Evolutionary conservation across 495 filamentous ascomycete genomes (phyloP).

Genomic region (Xylaria nigripes): DNA sequence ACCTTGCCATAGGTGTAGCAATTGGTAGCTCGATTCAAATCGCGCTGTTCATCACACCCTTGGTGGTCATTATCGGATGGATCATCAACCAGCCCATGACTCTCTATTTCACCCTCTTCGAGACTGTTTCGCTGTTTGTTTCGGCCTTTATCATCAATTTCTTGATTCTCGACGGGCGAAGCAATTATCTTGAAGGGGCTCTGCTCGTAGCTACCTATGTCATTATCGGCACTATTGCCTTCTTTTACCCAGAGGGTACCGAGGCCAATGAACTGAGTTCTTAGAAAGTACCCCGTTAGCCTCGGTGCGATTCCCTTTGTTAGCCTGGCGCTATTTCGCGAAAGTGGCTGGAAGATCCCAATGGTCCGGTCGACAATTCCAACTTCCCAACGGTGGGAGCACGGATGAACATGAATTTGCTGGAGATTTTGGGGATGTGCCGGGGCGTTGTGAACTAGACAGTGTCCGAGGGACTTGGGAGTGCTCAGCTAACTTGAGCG

Average conservation of each 20-base stretch:
- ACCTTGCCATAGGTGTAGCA: slow-evolving; percentile 83
- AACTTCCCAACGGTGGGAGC: no score
- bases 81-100: slow-evolving; percentile 73
- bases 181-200: slow-evolving; percentile 82
- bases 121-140: slow-evolving; percentile 79
- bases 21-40: slow-evolving; percentile 84
- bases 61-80: slow-evolving; percentile 88
- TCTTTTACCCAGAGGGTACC: slow-evolving; percentile 51
- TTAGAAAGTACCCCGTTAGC: slow-evolving; percentile 8
- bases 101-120: slow-evolving; percentile 86
- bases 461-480: background rate
- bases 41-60: slow-evolving; percentile 81
- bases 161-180: slow-evolving; percentile 75
- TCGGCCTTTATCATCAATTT: slow-evolving; percentile 88
- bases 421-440: no score
- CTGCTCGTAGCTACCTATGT: slow-evolving; percentile 77
- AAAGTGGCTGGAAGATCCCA: no score
- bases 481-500: slow-evolving; percentile 6
- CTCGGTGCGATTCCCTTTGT: background rate
- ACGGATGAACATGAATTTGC: no score
- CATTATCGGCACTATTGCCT: slow-evolving; percentile 61
- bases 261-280: slow-evolving; percentile 38
- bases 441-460: no score
- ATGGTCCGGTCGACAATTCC: no score
- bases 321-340: background rate